Evolutionary conservation across 139 green algal species (phyloP).

Genomic region (Chlamydomonas schloesseri): DNA sequence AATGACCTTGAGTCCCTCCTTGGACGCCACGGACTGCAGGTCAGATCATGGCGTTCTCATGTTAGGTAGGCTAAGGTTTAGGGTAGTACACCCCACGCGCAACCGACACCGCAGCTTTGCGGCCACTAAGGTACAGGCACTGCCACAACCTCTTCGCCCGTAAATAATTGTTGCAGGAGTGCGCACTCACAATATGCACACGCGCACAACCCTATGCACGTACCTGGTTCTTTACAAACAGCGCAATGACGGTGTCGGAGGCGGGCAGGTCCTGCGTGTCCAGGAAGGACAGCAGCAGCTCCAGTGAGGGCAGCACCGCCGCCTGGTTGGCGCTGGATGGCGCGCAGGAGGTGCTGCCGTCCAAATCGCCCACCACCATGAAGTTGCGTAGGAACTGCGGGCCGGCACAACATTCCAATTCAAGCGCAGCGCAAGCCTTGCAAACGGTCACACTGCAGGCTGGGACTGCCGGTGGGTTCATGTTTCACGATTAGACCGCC

Average conservation of each 20-base stretch:
- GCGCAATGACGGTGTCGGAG: slow-evolving; percentile 32
- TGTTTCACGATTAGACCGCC: no score
- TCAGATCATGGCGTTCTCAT: no score
- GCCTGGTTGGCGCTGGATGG: slow-evolving; percentile 21
- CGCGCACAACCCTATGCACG: no score
- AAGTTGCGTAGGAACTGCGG: slow-evolving; percentile 47
- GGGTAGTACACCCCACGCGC: no score
- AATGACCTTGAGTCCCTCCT: slow-evolving; percentile 25
- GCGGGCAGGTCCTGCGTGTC: slow-evolving; percentile 18
- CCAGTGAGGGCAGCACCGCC: slow-evolving; percentile 30
- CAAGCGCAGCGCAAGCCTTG: no score
- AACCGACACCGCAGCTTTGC: no score
- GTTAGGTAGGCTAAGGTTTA: no score
- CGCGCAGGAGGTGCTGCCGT: neutral
- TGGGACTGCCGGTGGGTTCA: no score
- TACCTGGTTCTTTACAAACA: slow-evolving; percentile 45
- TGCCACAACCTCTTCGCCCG: neutral
- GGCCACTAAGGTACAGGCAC: neutral
- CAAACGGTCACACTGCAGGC: no score
- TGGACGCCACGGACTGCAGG: neutral
- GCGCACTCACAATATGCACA: no score
- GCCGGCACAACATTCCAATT: no score
- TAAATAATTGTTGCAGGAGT: no score
- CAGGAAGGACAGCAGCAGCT: slow-evolving; percentile 30
- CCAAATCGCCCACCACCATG: slow-evolving; percentile 42